Percentiles rank a stretch among this genome's conserved stretches.
phyloP scores from a whole-genome alignment of 768 basidiomycete species.

The Hebeloma cylindrosporum region DNA sequence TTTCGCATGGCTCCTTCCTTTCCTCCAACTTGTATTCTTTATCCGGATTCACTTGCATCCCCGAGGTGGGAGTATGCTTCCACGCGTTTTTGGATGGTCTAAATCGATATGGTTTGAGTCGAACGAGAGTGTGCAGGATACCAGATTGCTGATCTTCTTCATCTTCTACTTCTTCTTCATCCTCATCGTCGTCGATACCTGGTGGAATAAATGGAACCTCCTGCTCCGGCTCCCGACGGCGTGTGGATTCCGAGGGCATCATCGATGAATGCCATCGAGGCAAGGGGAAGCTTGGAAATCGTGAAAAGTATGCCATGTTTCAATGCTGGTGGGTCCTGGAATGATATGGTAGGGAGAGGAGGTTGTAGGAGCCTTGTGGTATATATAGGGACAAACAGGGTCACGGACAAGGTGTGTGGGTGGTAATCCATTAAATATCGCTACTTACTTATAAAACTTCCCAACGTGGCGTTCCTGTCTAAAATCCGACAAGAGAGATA shows the following conservation, averaged over 20 bases:
- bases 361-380: too few relatives aligned
- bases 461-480: too few relatives aligned
- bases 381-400: too few relatives aligned
- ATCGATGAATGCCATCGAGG: constrained; percentile 15
- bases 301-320: constrained; percentile 17
- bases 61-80: constrained; percentile 43
- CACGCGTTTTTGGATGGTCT: constrained; percentile 39
- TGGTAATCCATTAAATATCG: too few relatives aligned
- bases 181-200: constrained; percentile 7
- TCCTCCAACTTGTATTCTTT: constrained; percentile 24
- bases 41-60: constrained; percentile 25
- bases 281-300: constrained; percentile 14
- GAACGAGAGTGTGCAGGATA: constrained; percentile 29
- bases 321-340: too few relatives aligned
- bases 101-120: constrained; percentile 40
- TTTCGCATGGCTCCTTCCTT: constrained; percentile 27
- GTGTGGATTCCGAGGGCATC: constrained; percentile 9
- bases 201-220: constrained; percentile 20
- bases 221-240: constrained; percentile 8
- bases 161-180: constrained; percentile 1
- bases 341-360: too few relatives aligned
- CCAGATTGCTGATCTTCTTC: not conserved
- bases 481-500: too few relatives aligned
- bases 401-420: too few relatives aligned
- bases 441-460: too few relatives aligned